These are phyloP conservation scores for Vaccinium corymbosum DNA, from an alignment of 148 eudicot species.

Conservation along the genomic window DNA sequence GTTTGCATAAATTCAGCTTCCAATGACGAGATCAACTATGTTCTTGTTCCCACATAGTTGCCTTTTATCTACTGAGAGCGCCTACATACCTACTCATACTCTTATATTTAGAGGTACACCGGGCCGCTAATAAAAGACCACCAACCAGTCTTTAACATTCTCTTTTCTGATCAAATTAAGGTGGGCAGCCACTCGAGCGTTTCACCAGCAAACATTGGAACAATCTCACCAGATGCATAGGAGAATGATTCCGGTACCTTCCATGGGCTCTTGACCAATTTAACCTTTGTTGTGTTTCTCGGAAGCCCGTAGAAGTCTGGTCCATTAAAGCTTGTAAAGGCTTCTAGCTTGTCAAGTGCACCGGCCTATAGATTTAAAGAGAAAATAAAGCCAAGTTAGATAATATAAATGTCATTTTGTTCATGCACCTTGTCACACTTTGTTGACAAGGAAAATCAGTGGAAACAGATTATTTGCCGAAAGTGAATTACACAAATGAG, in stretches of 20 bases:
- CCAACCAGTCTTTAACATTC: neutral
- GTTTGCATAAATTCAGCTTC: no score
- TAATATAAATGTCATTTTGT: neutral
- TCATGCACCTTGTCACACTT: neutral
- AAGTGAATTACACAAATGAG: neutral
- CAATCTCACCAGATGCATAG: conserved; percentile 61
- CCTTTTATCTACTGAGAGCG: neutral
- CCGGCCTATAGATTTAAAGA: conserved; percentile 54
- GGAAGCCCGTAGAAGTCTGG: conserved; percentile 96
- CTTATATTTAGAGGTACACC: neutral
- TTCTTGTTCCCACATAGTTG: neutral
- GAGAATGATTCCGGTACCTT: conserved; percentile 66
- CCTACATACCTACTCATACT: neutral
- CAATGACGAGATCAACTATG: neutral
- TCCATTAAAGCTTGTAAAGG: conserved; percentile 65
- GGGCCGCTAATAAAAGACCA: neutral
- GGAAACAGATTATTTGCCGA: no score
- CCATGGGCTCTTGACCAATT: conserved; percentile 64
- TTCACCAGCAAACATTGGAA: conserved; percentile 42
- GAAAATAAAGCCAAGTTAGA: neutral
- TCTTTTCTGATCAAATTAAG: neutral
- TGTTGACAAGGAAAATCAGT: neutral
- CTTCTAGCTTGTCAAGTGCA: conserved; percentile 82
- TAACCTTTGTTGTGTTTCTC: conserved; percentile 65
- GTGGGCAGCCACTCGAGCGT: conserved; percentile 5